These are phyloP conservation scores for Barbatosphaeria neglecta DNA, from an alignment of 495 filamentous ascomycete species.

Conservation along the genomic window DNA sequence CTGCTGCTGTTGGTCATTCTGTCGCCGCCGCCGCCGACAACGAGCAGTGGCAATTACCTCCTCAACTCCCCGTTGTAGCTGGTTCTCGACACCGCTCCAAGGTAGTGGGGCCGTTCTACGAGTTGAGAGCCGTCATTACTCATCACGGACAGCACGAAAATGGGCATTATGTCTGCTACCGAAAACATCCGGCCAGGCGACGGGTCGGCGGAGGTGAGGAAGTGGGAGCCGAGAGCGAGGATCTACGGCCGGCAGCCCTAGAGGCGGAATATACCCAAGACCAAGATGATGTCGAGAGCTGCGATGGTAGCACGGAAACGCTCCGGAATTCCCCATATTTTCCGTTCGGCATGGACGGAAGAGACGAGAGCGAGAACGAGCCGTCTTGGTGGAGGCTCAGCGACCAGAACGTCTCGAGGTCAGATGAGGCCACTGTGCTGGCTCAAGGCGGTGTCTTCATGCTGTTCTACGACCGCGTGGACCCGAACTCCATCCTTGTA, in stretches of 20 bases:
- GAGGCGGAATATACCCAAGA: not conserved
- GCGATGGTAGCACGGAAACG: not conserved
- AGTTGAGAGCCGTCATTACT: constrained; percentile 73
- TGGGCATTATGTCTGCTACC: constrained; percentile 89
- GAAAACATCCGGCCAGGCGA: constrained; percentile 42
- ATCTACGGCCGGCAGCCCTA: not conserved
- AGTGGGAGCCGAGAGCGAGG: not conserved
- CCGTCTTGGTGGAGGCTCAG: constrained; percentile 74
- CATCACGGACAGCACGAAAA: constrained; percentile 89
- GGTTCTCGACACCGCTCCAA: constrained; percentile 25
- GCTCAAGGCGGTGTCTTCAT: constrained; percentile 82
- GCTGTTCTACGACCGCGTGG: constrained; percentile 82
- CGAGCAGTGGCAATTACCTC: constrained; percentile 59
- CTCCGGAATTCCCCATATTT: no score
- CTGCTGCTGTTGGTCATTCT: no score
- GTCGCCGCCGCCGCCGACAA: constrained; percentile 13
- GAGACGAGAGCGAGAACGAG: constrained; percentile 9
- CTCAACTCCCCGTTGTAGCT: constrained; percentile 57
- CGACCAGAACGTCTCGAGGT: constrained; percentile 68
- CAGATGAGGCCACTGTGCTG: constrained; percentile 62
- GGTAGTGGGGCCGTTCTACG: constrained; percentile 51
- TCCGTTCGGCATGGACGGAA: not conserved
- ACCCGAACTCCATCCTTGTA: constrained; percentile 18
- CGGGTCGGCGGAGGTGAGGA: not conserved
- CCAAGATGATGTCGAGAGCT: not conserved